Evolutionary conservation across 495 filamentous ascomycete genomes (phyloP).

Genomic region (Lindgomyces ingoldianus): DNA sequence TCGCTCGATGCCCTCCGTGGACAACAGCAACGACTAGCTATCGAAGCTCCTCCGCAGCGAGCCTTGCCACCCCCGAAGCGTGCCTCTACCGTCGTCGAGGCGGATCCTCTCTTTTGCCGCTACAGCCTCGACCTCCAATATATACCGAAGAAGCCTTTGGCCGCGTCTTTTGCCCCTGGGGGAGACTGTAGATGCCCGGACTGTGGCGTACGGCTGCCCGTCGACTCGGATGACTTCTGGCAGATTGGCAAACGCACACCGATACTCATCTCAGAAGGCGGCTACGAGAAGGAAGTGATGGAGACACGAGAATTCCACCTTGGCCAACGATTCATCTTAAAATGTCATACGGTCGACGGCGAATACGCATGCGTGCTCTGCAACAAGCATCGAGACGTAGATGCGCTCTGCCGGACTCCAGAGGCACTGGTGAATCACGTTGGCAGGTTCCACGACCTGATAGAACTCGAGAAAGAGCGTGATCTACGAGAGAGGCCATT

Average conservation of each 20-base stretch:
- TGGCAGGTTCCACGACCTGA: constrained; percentile 34
- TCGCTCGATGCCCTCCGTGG: constrained; percentile 38
- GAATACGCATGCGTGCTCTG: constrained; percentile 43
- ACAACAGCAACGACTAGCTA: constrained; percentile 33
- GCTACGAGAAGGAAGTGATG: constrained; percentile 31
- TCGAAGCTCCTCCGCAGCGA: constrained; percentile 7
- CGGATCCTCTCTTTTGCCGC: constrained; percentile 38
- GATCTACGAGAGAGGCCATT: constrained; percentile 20
- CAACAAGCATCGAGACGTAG: constrained; percentile 31
- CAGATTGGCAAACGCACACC: constrained; percentile 35
- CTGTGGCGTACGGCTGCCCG: constrained; percentile 30
- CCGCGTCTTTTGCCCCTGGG: constrained; percentile 34
- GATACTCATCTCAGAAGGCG: constrained; percentile 13
- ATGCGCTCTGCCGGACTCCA: constrained; percentile 30
- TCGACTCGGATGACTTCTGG: constrained; percentile 35
- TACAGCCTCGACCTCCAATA: constrained; percentile 40
- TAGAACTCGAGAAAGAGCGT: constrained; percentile 37
- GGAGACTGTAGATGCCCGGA: constrained; percentile 34
- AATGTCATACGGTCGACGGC: constrained; percentile 39
- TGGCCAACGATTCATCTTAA: constrained; percentile 39
- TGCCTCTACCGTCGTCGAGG: constrained; percentile 12
- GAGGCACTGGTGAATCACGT: constrained; percentile 40
- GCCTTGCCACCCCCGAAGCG: constrained; percentile 19
- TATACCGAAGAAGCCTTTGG: constrained; percentile 29
- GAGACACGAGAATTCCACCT: constrained; percentile 35